Percentiles rank a stretch among this genome's conserved stretches.
Conservation (phyloP, 768 basidiomycete species). For the Lentinula guzmanii region DNA sequence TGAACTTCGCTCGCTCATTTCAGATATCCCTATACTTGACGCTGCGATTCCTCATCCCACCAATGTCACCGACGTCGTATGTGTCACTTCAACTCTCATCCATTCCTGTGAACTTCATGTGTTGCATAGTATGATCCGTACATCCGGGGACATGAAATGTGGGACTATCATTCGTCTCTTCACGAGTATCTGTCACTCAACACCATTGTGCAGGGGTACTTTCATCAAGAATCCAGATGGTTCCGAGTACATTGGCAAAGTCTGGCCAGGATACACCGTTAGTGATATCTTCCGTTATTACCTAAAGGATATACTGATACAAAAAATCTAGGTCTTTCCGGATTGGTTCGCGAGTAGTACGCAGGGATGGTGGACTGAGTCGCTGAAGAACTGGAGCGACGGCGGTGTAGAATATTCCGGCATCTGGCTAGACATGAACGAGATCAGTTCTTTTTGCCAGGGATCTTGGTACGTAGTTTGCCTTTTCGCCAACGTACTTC, state of each 20-base stretch:
- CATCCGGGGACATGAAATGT: conserved; percentile 54
- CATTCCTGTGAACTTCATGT: background rate
- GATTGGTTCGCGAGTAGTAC: conserved; percentile 57
- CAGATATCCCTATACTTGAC: conserved; percentile 70
- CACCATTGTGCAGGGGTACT: conserved; percentile 36
- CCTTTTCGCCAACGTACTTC: background rate
- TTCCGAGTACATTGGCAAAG: conserved; percentile 65
- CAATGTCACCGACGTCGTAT: conserved; percentile 57
- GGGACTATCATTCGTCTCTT: conserved; percentile 12
- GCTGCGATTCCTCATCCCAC: conserved; percentile 51
- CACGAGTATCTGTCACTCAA: background rate
- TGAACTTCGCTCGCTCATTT: background rate
- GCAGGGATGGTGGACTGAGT: conserved; percentile 56
- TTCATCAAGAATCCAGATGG: conserved; percentile 76
- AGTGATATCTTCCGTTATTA: conserved; percentile 8
- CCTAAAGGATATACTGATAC: background rate
- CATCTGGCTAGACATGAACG: conserved; percentile 71
- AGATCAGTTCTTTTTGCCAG: conserved; percentile 58
- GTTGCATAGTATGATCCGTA: conserved; percentile 58
- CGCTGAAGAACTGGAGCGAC: conserved; percentile 47
- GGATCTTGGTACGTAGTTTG: conserved; percentile 41
- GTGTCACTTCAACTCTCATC: conserved; percentile 16
- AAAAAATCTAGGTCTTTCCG: conserved; percentile 39
- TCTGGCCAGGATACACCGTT: conserved; percentile 75
- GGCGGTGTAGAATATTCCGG: conserved; percentile 55